Evolutionary conservation across 2,329 filamentous ascomycete genomes (phyloP).

Genomic region (Chrysosporium queenslandicum): DNA sequence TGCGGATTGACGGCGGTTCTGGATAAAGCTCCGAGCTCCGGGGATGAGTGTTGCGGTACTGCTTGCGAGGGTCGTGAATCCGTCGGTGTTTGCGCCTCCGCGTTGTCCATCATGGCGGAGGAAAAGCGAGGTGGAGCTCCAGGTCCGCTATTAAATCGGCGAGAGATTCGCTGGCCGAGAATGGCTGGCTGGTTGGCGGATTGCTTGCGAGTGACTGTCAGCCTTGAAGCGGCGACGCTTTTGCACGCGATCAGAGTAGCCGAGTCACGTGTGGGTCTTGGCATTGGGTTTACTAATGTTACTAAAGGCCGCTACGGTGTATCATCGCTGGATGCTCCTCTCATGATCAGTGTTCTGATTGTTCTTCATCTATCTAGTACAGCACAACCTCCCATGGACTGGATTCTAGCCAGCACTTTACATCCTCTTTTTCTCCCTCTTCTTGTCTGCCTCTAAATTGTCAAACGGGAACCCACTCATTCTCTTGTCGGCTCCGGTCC

Average conservation of each 20-base stretch:
- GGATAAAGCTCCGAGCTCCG: background rate
- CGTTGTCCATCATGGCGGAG: background rate
- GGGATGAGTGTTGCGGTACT: background rate
- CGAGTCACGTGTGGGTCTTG: background rate
- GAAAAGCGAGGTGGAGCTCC: background rate
- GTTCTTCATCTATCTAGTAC: no score
- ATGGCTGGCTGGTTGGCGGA: background rate
- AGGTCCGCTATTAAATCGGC: constrained; percentile 11
- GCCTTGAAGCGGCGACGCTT: constrained; percentile 15
- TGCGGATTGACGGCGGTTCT: background rate
- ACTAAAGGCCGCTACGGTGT: no score
- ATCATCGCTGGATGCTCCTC: no score
- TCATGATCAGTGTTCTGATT: no score
- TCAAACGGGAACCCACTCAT: constrained; percentile 56
- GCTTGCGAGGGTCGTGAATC: background rate
- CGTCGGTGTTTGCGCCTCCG: background rate
- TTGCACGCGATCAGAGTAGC: constrained; percentile 7
- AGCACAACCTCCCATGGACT: no score
- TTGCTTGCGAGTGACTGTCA: background rate
- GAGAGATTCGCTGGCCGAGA: background rate
- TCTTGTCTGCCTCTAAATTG: constrained; percentile 50
- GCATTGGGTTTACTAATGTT: no score
- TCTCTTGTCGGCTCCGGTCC: constrained; percentile 57
- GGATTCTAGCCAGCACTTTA: no score
- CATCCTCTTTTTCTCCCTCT: constrained; percentile 17